Base-by-base conservation (phyloP, 2,329 filamentous ascomycete species). In the Mycosphaerella arachidis region DNA sequence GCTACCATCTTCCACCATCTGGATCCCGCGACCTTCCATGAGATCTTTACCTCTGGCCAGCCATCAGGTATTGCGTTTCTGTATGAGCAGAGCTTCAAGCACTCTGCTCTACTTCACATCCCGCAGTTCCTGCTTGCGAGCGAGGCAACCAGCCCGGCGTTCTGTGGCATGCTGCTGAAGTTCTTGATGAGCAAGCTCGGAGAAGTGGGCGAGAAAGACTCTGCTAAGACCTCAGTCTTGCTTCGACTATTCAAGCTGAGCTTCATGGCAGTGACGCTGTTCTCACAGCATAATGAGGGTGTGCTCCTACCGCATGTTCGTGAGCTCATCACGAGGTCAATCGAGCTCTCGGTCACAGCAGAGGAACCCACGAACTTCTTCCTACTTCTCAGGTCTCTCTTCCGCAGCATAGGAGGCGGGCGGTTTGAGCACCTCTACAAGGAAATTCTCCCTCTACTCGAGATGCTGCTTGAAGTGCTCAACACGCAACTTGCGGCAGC, bases 301-400 rank as follows among this genome's bases (percentile, higher is more conserved):
- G 92, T 99, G 2, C 81, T 99, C 13, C 81, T 97, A 56, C 95
- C 95, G 0, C 94, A 99, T 73, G 93, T 99, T 54, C 92, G 95
- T 57, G 95, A 95, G 72, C 96, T 99, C 65, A 91, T 99, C 62
- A 97, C 93, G 12, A 92, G 96, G 75, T 97, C 93, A 8, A 97
- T 99, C 63, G 91, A 97, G 75, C 80, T 97, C 40, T 97, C 93
- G 1, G 96, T 94, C 6, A 95, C 89, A 59, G 95, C 94, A 0
- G 92, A 97, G 69, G 93, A 97, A 72, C 95, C 95, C 0, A 96
- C 97, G 84, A 99, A 99, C 74, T 99, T 99, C 76, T 99, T 99
- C 76, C 82, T 97, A 10, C 83, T 99, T 1, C 80, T 99, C 43
- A 84, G 94, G 35, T 97, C 92, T 0, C 79, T 99, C 1, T 99